Percentiles rank a stretch among this genome's conserved stretches.
These are phyloP conservation scores for Cyclospora cayetanensis DNA, from an alignment of 169 alveolate genomes.

Conservation along the genomic window DNA sequence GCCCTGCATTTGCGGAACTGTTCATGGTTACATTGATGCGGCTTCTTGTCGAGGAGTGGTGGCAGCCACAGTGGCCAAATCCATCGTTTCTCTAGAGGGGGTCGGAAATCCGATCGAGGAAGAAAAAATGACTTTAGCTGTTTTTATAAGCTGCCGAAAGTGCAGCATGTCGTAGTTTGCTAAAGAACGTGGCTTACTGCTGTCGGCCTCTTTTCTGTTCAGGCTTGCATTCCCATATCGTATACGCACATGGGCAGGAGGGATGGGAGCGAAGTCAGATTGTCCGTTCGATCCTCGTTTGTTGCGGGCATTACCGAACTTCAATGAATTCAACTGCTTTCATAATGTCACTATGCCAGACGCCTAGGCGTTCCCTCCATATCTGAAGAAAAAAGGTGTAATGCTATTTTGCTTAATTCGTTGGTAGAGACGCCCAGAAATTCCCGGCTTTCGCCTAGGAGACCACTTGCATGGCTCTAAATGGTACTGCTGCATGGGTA, in stretches of 20 bases:
- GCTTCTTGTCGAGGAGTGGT: constrained; percentile 58
- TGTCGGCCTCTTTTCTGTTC: neutral
- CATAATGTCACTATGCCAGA: no score
- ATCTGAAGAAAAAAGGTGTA: no score
- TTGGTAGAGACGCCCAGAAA: no score
- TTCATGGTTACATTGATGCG: constrained; percentile 5
- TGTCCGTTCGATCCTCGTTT: neutral
- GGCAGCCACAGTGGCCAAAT: neutral
- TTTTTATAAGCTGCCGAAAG: neutral
- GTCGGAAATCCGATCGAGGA: neutral
- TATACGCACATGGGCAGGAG: neutral
- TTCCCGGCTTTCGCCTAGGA: no score
- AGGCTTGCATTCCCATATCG: neutral
- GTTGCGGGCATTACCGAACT: no score
- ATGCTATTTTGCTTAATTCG: no score
- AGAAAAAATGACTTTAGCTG: neutral
- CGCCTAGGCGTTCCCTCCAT: no score
- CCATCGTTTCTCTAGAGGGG: constrained; percentile 56
- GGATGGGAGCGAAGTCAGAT: neutral
- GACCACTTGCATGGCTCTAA: no score
- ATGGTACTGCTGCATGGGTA: no score
- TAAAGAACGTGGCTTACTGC: neutral
- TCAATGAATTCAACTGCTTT: no score
- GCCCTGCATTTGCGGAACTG: neutral
- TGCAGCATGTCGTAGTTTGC: neutral